Conservation (phyloP, 2,329 filamentous ascomycete species). For the Epichloe sp. region DNA sequence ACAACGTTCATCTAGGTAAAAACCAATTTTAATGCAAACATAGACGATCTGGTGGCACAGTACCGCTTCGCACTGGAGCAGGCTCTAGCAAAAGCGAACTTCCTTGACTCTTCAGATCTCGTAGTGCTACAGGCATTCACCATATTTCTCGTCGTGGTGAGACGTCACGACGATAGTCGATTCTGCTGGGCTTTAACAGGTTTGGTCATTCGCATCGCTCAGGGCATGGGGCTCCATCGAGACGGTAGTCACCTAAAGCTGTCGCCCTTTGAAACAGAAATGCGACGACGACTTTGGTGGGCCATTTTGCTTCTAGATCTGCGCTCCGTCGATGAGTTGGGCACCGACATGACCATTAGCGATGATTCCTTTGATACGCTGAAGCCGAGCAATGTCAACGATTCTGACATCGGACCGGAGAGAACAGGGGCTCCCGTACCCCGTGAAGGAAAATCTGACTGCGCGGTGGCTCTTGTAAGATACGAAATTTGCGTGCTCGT, state of each 20-base stretch:
- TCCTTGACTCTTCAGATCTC: slow-evolving; percentile 43
- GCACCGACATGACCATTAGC: slow-evolving; percentile 31
- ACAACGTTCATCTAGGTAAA: slow-evolving; percentile 12
- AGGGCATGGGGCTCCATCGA: slow-evolving; percentile 47
- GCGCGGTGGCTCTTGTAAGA: slow-evolving; percentile 33
- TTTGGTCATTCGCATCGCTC: slow-evolving; percentile 43
- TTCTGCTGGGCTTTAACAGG: slow-evolving; percentile 49
- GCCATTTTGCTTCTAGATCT: slow-evolving; percentile 44
- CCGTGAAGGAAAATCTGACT: slow-evolving; percentile 38
- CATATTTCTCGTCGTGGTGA: slow-evolving; percentile 39
- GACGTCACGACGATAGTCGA: slow-evolving; percentile 33
- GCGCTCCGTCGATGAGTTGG: slow-evolving; percentile 39
- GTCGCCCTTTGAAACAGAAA: slow-evolving; percentile 44
- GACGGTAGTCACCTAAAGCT: slow-evolving; percentile 39
- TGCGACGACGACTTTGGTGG: slow-evolving; percentile 49
- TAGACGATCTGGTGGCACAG: slow-evolving; percentile 29
- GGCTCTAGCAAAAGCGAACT: slow-evolving; percentile 42
- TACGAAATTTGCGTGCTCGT: slow-evolving; percentile 36
- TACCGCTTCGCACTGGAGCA: slow-evolving; percentile 43
- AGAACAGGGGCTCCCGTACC: slow-evolving; percentile 34
- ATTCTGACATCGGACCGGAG: slow-evolving; percentile 31
- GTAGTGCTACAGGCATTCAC: slow-evolving; percentile 44
- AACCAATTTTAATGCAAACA: slow-evolving; percentile 29
- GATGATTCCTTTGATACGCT: slow-evolving; percentile 32
- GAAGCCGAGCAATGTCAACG: slow-evolving; percentile 37